A percentile compares a stretch with the other conserved stretches of the same genome.
These are phyloP conservation scores for Spizellomyces punctatus DNA, from an alignment of 192 early-diverging fungal species.

Conservation along the genomic window DNA sequence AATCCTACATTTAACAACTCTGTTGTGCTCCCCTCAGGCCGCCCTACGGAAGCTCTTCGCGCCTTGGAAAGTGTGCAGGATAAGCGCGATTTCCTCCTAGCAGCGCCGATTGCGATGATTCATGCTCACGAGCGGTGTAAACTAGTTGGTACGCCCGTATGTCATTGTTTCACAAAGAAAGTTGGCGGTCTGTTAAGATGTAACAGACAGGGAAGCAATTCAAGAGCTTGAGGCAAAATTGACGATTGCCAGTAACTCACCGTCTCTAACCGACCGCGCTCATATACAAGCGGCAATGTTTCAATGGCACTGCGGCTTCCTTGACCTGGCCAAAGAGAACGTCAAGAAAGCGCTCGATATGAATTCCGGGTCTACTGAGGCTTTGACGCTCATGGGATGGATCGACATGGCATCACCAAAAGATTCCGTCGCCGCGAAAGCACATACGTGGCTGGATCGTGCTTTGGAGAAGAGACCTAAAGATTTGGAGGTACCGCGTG, in stretches of 20 bases:
- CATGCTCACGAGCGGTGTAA: slow-evolving; percentile 54
- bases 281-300: slow-evolving; percentile 43
- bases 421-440: slow-evolving; percentile 29
- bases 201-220: slow-evolving; percentile 51
- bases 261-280: slow-evolving; percentile 4
- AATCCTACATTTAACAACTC: neutral
- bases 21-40: slow-evolving; percentile 24
- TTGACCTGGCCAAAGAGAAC: slow-evolving; percentile 29
- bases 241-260: slow-evolving; percentile 39
- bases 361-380: slow-evolving; percentile 28
- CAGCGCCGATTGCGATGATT: slow-evolving; percentile 47
- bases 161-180: too few species aligned
- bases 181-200: too few species aligned
- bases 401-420: slow-evolving; percentile 41
- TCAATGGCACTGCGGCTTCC: slow-evolving; percentile 34
- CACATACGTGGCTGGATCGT: slow-evolving; percentile 52
- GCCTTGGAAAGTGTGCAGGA: slow-evolving; percentile 50
- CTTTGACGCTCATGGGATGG: slow-evolving; percentile 48
- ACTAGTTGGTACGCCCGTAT: slow-evolving; percentile 37
- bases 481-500: slow-evolving; percentile 42
- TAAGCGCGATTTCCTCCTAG: slow-evolving; percentile 50
- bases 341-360: slow-evolving; percentile 31
- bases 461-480: slow-evolving; percentile 46
- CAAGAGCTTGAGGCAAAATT: slow-evolving; percentile 53
- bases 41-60: slow-evolving; percentile 42